Conservation (phyloP, 768 basidiomycete genomes). For the Mycena venus region DNA sequence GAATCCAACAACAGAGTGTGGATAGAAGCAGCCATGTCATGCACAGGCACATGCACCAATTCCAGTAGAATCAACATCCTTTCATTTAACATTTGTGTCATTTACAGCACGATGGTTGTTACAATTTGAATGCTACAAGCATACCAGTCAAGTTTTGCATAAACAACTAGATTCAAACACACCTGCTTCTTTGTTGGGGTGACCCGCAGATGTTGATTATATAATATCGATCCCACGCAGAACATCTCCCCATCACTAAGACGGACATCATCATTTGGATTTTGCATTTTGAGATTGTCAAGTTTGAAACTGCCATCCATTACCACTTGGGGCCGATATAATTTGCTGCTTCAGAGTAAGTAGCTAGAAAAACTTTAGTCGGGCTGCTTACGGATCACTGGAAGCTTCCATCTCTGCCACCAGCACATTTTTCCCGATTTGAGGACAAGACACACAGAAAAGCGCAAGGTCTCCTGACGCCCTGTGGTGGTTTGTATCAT, state of each 20-base stretch:
- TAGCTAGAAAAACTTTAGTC: not conserved
- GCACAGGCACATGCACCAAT: slow-evolving; percentile 47
- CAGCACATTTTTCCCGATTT: not conserved
- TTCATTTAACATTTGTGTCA: slow-evolving; percentile 18
- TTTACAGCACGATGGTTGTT: slow-evolving; percentile 37
- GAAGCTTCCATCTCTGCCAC: not conserved
- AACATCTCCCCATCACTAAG: slow-evolving; percentile 43
- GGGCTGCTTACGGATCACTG: not conserved
- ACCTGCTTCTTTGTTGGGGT: slow-evolving; percentile 27
- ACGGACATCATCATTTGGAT: slow-evolving; percentile 38
- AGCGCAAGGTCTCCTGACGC: not conserved
- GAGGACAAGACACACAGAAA: not conserved
- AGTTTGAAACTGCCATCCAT: slow-evolving; percentile 46
- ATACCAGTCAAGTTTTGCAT: not conserved
- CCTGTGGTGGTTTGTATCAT: not conserved
- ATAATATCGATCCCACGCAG: slow-evolving; percentile 36
- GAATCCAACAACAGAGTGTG: slow-evolving; percentile 46
- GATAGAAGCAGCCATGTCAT: slow-evolving; percentile 47
- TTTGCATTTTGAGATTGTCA: slow-evolving; percentile 40
- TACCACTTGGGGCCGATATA: slow-evolving; percentile 32
- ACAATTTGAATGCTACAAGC: slow-evolving; percentile 13
- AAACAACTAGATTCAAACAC: not conserved
- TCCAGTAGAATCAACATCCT: slow-evolving; percentile 41
- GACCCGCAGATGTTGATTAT: slow-evolving; percentile 38
- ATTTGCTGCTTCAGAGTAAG: not conserved